Percentiles rank a stretch among this genome's conserved stretches.
These are phyloP conservation scores for Waltergamsia citrina DNA, from an alignment of 2,329 filamentous ascomycete genomes.

Conservation along the genomic window DNA sequence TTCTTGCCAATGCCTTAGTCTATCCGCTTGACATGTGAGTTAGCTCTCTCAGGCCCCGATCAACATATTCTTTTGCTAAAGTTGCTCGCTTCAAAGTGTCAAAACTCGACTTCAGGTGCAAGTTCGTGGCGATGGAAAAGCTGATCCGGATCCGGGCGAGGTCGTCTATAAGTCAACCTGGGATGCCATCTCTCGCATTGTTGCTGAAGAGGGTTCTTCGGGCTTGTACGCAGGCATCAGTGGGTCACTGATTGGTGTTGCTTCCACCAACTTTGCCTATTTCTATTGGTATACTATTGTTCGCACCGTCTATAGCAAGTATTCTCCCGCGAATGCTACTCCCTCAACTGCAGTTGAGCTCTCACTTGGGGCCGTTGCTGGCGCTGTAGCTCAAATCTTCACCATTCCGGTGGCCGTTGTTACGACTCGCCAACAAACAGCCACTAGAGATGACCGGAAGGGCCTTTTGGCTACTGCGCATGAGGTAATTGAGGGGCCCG, in stretches of 20 bases:
- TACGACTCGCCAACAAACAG: slow-evolving; percentile 92
- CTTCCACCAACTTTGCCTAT: slow-evolving; percentile 97
- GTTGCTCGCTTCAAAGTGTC: slow-evolving; percentile 46
- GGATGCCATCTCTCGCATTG: slow-evolving; percentile 81
- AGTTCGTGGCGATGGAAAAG: slow-evolving; percentile 52
- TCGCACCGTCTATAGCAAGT: slow-evolving; percentile 65
- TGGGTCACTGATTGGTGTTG: slow-evolving; percentile 81
- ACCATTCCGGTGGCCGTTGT: slow-evolving; percentile 95
- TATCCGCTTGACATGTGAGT: slow-evolving; percentile 95
- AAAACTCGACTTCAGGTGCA: slow-evolving; percentile 97
- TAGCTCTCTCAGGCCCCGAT: neutral
- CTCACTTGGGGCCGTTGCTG: slow-evolving; percentile 74
- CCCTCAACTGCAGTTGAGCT: slow-evolving; percentile 79
- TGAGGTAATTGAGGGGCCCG: slow-evolving; percentile 84
- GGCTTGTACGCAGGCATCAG: slow-evolving; percentile 87
- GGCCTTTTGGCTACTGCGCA: slow-evolving; percentile 77
- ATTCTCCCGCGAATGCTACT: slow-evolving; percentile 36
- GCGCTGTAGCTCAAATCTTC: slow-evolving; percentile 86
- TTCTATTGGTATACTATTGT: slow-evolving; percentile 98
- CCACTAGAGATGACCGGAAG: slow-evolving; percentile 74
- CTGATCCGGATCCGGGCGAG: slow-evolving; percentile 32
- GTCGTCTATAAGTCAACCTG: slow-evolving; percentile 78
- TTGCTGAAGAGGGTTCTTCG: slow-evolving; percentile 65
- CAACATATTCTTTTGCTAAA: neutral
- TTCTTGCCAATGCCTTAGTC: slow-evolving; percentile 88